phyloP scores from a whole-genome alignment of 176 grass and related monocot genomes.

The Aegilops tauschii region DNA sequence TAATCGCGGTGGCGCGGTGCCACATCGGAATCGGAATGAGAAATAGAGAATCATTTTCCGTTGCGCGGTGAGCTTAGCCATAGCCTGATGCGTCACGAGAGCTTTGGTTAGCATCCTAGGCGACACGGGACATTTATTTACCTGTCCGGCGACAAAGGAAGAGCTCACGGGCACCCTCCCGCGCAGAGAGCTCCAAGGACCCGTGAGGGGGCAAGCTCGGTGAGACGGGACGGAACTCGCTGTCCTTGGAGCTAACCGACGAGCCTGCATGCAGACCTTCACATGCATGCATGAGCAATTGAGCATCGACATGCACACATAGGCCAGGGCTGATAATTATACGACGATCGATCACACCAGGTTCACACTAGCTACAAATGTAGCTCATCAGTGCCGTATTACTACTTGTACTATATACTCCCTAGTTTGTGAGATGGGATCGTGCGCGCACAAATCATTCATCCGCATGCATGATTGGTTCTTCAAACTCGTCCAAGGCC shows the following conservation, averaged over 20 bases:
- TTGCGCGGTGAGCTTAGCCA: not conserved
- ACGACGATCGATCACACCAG: not conserved
- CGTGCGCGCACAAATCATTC: not conserved
- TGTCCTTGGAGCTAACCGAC: not conserved
- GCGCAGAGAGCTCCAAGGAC: not conserved
- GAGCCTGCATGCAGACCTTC: not conserved
- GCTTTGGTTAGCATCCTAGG: not conserved
- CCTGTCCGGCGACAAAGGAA: not conserved
- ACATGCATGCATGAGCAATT: not conserved
- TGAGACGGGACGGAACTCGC: conserved; percentile 2
- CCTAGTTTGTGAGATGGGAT: not conserved
- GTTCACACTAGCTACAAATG: not conserved
- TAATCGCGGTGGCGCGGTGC: too few species aligned
- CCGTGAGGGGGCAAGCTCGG: not conserved
- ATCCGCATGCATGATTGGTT: not conserved
- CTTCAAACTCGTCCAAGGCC: not conserved
- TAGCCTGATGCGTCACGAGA: not conserved
- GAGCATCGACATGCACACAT: not conserved
- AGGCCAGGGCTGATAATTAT: not conserved
- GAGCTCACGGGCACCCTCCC: not conserved
- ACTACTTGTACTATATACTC: not conserved
- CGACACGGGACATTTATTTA: conserved; percentile 3
- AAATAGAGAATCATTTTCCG: not conserved
- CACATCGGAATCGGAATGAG: not conserved
- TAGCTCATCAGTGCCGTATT: not conserved